phyloP scores from a whole-genome alignment of 2,329 filamentous ascomycete species.

The Curvularia hawaiiensis region DNA sequence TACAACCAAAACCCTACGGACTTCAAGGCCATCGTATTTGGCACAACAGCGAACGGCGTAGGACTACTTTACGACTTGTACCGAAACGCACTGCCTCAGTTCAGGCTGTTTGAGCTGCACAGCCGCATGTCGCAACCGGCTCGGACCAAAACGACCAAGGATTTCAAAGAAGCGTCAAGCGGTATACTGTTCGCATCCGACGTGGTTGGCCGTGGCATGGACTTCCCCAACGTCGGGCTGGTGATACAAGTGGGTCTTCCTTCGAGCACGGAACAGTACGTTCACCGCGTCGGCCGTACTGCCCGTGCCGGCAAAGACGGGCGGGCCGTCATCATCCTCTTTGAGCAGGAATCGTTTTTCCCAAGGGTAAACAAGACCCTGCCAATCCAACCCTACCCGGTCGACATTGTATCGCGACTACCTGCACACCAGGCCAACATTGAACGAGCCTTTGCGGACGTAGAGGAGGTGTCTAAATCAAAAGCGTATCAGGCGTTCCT shows the following conservation, averaged over 20 bases:
- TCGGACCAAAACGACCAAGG: conserved; percentile 51
- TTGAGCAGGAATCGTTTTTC: conserved; percentile 59
- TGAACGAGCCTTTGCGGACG: conserved; percentile 38
- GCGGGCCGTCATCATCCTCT: conserved; percentile 60
- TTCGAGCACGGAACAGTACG: conserved; percentile 55
- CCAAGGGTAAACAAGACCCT: conserved; percentile 54
- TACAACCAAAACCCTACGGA: conserved; percentile 44
- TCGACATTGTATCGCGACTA: conserved; percentile 47
- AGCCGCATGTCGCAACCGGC: conserved; percentile 51
- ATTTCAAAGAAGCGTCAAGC: conserved; percentile 52
- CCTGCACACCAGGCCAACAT: conserved; percentile 40
- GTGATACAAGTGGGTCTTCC: conserved; percentile 58
- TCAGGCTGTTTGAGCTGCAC: conserved; percentile 51
- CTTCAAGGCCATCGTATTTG: conserved; percentile 56
- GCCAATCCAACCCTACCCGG: conserved; percentile 57
- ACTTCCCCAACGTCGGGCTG: conserved; percentile 57
- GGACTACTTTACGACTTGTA: conserved; percentile 51
- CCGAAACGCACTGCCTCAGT: conserved; percentile 38
- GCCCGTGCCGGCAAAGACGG: conserved; percentile 54
- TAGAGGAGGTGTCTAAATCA: conserved; percentile 49
- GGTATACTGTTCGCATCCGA: conserved; percentile 59
- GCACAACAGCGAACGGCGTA: conserved; percentile 54
- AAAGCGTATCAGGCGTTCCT: conserved; percentile 56
- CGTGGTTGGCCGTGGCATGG: conserved; percentile 56
- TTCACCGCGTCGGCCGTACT: conserved; percentile 51